A percentile compares a stretch with the other conserved stretches of the same genome.
These are phyloP conservation scores for Podaxis sp. DNA, from an alignment of 768 basidiomycete species.

Conservation along the genomic window DNA sequence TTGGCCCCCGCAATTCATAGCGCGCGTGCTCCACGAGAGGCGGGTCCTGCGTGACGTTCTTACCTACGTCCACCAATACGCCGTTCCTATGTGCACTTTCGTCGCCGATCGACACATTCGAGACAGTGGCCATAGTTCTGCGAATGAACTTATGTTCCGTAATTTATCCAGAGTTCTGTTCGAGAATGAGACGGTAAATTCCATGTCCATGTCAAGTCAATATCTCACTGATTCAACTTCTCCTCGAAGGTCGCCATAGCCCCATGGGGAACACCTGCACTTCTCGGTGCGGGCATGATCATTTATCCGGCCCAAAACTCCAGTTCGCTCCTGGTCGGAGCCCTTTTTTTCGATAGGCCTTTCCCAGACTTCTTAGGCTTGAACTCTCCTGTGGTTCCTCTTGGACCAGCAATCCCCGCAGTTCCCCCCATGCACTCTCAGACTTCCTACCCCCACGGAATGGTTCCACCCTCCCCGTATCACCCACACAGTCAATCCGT, in stretches of 20 bases:
- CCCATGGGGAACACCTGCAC: constrained; percentile 46
- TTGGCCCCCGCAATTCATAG: constrained; percentile 55
- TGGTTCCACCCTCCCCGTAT: constrained; percentile 30
- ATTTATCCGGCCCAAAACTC: constrained; percentile 54
- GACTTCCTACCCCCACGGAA: constrained; percentile 30
- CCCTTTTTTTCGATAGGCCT: constrained; percentile 44
- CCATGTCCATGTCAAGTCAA: constrained; percentile 1
- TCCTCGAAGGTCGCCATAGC: constrained; percentile 47
- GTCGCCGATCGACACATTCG: constrained; percentile 56
- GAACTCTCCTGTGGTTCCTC: constrained; percentile 24
- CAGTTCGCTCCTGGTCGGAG: constrained; percentile 50
- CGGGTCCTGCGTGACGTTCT: constrained; percentile 47
- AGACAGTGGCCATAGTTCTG: constrained; percentile 44
- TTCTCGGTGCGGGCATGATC: constrained; percentile 50
- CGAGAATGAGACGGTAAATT: constrained; percentile 52
- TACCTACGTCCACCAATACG: constrained; percentile 48
- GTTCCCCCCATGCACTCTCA: constrained; percentile 29
- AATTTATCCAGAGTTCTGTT: constrained; percentile 51
- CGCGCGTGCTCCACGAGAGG: constrained; percentile 40
- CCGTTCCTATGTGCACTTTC: constrained; percentile 57
- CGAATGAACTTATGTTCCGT: constrained; percentile 56
- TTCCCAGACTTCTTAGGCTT: constrained; percentile 46
- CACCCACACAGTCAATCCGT: constrained; percentile 33
- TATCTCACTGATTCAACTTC: not conserved
- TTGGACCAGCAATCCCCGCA: constrained; percentile 28